Conservation (phyloP, 148 eudicot genomes). For the Amaranthus cruentus region DNA sequence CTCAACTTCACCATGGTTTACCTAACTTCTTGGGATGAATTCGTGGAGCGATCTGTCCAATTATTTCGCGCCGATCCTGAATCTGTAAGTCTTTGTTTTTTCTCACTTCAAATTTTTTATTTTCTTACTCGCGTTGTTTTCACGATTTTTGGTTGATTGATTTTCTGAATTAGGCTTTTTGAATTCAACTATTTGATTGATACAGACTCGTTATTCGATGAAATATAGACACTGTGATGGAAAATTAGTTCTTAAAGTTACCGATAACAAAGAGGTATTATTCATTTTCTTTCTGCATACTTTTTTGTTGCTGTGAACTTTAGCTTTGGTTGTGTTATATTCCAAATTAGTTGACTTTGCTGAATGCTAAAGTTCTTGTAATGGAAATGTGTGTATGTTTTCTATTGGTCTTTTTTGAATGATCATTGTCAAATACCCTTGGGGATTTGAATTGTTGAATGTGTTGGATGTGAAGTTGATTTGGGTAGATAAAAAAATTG, state of each 20-base stretch:
- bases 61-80: slow-evolving; percentile 68
- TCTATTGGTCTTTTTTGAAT: not conserved
- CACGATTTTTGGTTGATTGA: not conserved
- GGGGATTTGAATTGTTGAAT: not conserved
- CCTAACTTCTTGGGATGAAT: slow-evolving; percentile 75
- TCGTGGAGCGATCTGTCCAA: slow-evolving; percentile 68
- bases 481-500: not conserved
- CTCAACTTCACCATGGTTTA: slow-evolving; percentile 25
- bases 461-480: not conserved
- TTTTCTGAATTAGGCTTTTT: not conserved
- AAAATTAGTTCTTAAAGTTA: slow-evolving; percentile 89
- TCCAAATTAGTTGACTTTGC: not conserved
- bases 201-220: slow-evolving; percentile 75
- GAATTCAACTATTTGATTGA: not conserved
- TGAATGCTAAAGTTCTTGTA: not conserved
- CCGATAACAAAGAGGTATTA: slow-evolving; percentile 76
- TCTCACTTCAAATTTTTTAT: not conserved
- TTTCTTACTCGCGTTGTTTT: not conserved
- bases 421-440: not conserved
- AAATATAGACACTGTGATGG: slow-evolving; percentile 90
- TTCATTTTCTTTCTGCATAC: not conserved
- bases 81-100: slow-evolving; percentile 30
- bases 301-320: not conserved
- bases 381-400: not conserved
- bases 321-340: not conserved